phyloP scores from a whole-genome alignment of 2,329 filamentous ascomycete species.

The Teratosphaeria pseudoeucalypti region DNA sequence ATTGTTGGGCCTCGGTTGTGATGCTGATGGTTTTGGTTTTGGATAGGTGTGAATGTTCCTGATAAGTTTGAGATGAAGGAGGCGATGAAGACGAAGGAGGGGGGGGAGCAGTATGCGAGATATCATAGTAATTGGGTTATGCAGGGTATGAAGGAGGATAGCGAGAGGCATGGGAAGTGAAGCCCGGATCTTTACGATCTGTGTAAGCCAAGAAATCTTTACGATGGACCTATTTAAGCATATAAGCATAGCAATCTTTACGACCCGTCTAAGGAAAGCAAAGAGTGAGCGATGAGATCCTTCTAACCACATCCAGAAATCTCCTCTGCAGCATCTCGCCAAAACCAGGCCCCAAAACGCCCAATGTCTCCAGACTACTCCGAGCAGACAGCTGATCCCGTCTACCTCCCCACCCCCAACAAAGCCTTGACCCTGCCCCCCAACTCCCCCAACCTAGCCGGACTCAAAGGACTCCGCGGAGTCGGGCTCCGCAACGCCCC shows the following conservation, averaged over 20 bases:
- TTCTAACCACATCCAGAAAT: neutral
- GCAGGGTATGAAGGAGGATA: conserved; percentile 29
- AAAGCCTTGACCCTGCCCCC: neutral
- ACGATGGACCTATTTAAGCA: no score
- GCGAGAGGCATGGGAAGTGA: conserved; percentile 22
- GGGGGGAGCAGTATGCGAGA: conserved; percentile 27
- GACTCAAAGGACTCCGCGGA: neutral
- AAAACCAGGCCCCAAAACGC: no score
- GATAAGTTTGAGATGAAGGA: conserved; percentile 30
- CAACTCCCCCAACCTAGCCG: neutral
- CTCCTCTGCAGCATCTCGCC: no score
- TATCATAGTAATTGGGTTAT: conserved; percentile 29
- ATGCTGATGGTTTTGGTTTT: neutral
- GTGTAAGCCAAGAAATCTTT: neutral
- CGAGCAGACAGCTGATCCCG: no score
- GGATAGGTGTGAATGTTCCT: conserved; percentile 20
- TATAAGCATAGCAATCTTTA: neutral
- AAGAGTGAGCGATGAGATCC: neutral
- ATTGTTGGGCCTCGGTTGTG: neutral
- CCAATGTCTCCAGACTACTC: no score
- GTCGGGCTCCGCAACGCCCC: neutral
- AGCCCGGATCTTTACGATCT: neutral
- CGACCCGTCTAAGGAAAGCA: neutral
- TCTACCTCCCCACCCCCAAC: neutral
- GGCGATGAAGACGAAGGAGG: conserved; percentile 28